These are phyloP conservation scores for Sedum album DNA, from an alignment of 164 flowering plant species.

Conservation along the genomic window DNA sequence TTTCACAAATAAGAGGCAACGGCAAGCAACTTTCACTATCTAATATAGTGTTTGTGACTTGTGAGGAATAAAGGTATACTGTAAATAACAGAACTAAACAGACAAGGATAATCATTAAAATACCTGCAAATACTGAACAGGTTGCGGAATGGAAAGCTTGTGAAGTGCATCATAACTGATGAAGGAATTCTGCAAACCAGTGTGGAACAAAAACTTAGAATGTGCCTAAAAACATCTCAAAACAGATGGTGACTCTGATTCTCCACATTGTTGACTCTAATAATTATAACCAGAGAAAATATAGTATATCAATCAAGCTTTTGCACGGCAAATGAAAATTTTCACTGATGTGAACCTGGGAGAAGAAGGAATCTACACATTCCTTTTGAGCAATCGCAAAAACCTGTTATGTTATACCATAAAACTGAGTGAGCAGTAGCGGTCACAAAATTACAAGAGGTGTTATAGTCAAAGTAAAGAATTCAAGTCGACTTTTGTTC, in stretches of 20 bases:
- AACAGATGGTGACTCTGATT: not conserved
- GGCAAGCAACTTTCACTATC: not conserved
- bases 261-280: not conserved
- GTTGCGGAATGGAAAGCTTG: constrained; percentile 84
- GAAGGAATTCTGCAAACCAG: constrained; percentile 60
- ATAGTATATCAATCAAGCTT: not conserved
- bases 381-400: constrained; percentile 90
- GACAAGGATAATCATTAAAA: not conserved
- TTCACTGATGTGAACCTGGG: constrained; percentile 50
- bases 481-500: too few species aligned
- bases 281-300: not conserved
- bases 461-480: too few species aligned
- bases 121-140: constrained; percentile 90
- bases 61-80: not conserved
- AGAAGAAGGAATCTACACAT: constrained; percentile 83
- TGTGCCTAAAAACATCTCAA: not conserved
- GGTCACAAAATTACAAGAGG: not conserved
- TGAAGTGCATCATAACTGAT: constrained; percentile 67
- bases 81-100: not conserved
- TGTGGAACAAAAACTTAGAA: not conserved
- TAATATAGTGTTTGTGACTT: not conserved
- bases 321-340: not conserved
- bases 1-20: constrained; percentile 9
- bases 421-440: not conserved
- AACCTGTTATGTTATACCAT: constrained; percentile 42